Evolutionary conservation across 2,329 filamentous ascomycete species (phyloP), one percentile per base, ranked within the genome.

Genomic region (Drechslerella dactyloides): DNA sequence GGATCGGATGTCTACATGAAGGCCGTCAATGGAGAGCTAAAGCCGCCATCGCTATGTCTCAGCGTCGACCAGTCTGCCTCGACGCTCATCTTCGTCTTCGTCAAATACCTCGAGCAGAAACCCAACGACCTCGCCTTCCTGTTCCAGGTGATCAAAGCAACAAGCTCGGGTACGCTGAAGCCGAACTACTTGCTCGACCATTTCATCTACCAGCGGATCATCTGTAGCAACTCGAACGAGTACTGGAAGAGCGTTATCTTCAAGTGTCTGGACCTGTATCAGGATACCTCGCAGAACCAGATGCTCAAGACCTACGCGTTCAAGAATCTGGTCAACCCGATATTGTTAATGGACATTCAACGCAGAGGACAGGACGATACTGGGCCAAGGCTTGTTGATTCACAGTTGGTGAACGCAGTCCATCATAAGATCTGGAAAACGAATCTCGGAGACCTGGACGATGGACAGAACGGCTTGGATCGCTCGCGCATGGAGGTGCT

Each of bases 401-500:
- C 89, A 78, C 83, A 86, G 53, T 87, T 99, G 80, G 93, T 94
- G 35, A 93, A 97, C 73, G 89, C 90, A 7, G 90, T 99, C 72
- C 92, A 96, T 79, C 89, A 89, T 76, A 94, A 93, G 79, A 87
- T 99, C 59, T 99, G 94, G 96, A 93, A 91, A 79, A 89, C 92
- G 21, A 91, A 96, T 74, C 83, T 92, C 33, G 87, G 89, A 24
- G 92, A 96, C 79, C 84, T 88, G 1, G 87, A 87, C 42, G 93
- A 97, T 75, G 94, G 97, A 76, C 86, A 89, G 37, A 86, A 85
- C 2, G 92, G 93, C 11, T 91, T 97, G 57, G 94, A 99, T 78
- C 94, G 97, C 80, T 96, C 93, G 1, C 86, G 94, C 15, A 96
- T 97, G 87, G 96, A 99, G 78, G 85, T 97, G 8, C 85, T 99